Conservation (phyloP, 257 asterid genomes). For the Capsicum baccatum region DNA sequence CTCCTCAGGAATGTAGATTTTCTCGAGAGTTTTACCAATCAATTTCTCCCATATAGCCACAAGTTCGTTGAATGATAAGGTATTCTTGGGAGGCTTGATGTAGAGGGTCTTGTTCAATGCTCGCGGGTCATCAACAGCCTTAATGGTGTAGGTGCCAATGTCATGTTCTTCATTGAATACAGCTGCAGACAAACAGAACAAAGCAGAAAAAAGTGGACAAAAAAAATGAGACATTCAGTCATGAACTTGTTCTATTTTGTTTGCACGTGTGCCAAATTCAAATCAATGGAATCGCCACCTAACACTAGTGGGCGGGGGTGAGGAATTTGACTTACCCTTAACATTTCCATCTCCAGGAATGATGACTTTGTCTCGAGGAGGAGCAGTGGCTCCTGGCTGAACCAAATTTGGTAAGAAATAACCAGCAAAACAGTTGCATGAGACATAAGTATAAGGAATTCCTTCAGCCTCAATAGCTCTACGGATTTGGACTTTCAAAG, state of each 20-base stretch:
- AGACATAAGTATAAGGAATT: conserved; percentile 61
- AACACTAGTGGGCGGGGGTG: neutral
- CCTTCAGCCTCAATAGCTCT: conserved; percentile 61
- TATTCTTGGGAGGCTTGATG: conserved; percentile 62
- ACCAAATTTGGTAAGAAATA: conserved; percentile 53
- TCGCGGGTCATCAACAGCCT: conserved; percentile 71
- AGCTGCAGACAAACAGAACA: conserved; percentile 42
- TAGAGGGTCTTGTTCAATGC: conserved; percentile 67
- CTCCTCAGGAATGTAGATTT: conserved; percentile 56
- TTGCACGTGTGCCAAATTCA: neutral
- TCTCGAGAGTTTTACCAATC: conserved; percentile 71
- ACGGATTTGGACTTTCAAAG: conserved; percentile 48
- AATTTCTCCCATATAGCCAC: conserved; percentile 78
- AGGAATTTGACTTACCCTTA: conserved; percentile 48
- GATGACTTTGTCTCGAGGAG: conserved; percentile 44
- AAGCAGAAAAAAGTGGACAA: no score
- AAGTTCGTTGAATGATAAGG: conserved; percentile 59
- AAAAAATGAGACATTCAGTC: neutral
- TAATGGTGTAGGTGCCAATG: conserved; percentile 63
- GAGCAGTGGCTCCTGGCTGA: conserved; percentile 56
- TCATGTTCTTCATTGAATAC: conserved; percentile 67
- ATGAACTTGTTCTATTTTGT: neutral
- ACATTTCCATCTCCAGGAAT: conserved; percentile 75
- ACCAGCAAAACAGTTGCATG: conserved; percentile 61
- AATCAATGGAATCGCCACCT: neutral